Evolutionary conservation across 306 rosid species (phyloP), one percentile per base, ranked within the genome.

Genomic region (Coriaria nepalensis): DNA sequence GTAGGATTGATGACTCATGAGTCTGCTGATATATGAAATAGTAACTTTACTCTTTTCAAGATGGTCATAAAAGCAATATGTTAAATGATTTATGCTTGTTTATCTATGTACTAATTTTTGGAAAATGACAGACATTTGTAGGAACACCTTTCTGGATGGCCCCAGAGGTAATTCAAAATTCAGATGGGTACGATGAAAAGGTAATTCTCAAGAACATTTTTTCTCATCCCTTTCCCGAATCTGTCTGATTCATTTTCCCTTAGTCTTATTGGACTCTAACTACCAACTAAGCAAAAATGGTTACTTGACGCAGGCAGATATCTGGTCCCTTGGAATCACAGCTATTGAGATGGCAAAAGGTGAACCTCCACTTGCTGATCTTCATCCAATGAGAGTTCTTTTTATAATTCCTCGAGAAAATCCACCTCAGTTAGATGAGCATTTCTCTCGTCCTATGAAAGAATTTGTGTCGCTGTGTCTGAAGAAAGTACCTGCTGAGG

Each of bases 131-230:
- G 99, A 92, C 99, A 56, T 86, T 92, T 86, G 99, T 92, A 55
- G 99, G 99, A 64, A 92, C 99, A 12, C 99, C 99, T 35, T 92
- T 86, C 66, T 92, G 99, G 99, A 92, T 92, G 99, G 99, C 99
- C 43, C 99, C 96, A 6, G 99, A 92, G 79, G 99, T 92, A 53
- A 92, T 92, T 80, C 96, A 92, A 68, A 92, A 86, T 55, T 62
- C 88, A 14, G 99, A 92, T 9, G 99, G 99, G 61, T 92, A 92
- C 62, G 78, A 92, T 64, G 99, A 86, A 69, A 92, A 92, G 99
- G 99, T 92, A 72, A 62, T 50, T 56, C 37, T 52, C 46, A 42
- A 13, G 56, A 10, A 46, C 43, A 13, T 65, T 13, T 60, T 50
- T 43, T 62, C 40, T 61, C 35, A 41, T 40, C 33, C 5, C 56